A percentile compares a stretch with the other conserved stretches of the same genome.
Conservation (phyloP, 2,329 filamentous ascomycete genomes). For the Hypoxylon sp. region DNA sequence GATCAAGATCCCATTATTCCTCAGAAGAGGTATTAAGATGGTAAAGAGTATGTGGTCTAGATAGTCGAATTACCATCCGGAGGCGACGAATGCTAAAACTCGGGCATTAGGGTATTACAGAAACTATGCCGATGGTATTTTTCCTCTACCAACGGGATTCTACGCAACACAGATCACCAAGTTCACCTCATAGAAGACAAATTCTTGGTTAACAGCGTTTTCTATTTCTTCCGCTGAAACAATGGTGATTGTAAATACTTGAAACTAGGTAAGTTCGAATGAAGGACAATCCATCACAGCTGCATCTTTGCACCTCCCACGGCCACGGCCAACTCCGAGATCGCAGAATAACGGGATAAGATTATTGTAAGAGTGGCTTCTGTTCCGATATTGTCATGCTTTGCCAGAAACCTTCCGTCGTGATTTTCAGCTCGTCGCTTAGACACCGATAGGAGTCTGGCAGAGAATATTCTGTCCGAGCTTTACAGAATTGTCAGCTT, state of each 20-base stretch:
- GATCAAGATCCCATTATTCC: neutral
- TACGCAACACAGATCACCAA: neutral
- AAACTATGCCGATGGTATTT: neutral
- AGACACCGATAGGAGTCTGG: slow-evolving; percentile 53
- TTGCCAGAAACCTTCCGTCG: slow-evolving; percentile 17
- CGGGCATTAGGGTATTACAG: no score
- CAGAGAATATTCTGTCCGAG: slow-evolving; percentile 55
- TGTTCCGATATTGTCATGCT: slow-evolving; percentile 3
- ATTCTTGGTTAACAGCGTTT: neutral
- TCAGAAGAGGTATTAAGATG: neutral
- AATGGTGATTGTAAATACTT: slow-evolving; percentile 1
- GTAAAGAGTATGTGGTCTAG: no score
- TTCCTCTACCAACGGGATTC: neutral
- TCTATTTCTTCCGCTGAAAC: slow-evolving; percentile 14
- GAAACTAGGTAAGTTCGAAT: slow-evolving; percentile 12
- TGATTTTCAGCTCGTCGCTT: slow-evolving; percentile 16
- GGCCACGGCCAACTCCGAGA: neutral
- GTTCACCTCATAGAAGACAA: neutral
- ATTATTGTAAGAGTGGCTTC: slow-evolving; percentile 10
- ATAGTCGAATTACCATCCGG: no score
- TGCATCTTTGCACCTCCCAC: slow-evolving; percentile 16
- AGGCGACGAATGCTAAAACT: no score
- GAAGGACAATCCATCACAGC: slow-evolving; percentile 35
- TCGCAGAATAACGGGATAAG: neutral
- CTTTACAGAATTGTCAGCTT: slow-evolving; percentile 39